These are phyloP conservation scores for Geotrichum carabidarum DNA, from an alignment of 1,139 yeast species.

Conservation along the genomic window DNA sequence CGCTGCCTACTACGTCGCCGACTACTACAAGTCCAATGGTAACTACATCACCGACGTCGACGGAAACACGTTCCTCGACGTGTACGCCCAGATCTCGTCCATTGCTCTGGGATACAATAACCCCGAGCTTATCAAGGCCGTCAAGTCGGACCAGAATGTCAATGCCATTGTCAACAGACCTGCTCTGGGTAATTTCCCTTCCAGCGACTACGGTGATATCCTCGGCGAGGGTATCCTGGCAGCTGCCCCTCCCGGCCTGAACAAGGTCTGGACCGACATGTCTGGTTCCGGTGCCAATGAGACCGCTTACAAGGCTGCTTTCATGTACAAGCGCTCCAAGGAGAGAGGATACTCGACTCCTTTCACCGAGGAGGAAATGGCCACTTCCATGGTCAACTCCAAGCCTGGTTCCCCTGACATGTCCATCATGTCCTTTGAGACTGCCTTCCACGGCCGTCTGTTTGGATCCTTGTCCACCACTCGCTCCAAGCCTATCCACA, in stretches of 20 bases:
- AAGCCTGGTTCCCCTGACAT: constrained; percentile 72
- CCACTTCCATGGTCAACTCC: constrained; percentile 58
- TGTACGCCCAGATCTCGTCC: constrained; percentile 73
- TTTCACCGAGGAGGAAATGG: constrained; percentile 58
- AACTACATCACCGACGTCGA: constrained; percentile 70
- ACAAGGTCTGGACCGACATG: constrained; percentile 64
- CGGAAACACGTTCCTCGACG: constrained; percentile 63
- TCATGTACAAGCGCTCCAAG: constrained; percentile 64
- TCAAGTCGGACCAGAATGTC: constrained; percentile 59
- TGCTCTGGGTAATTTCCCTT: constrained; percentile 72
- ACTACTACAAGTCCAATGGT: constrained; percentile 62
- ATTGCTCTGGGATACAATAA: constrained; percentile 76
- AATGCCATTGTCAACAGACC: constrained; percentile 71
- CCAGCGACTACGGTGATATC: constrained; percentile 55
- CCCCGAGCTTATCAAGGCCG: constrained; percentile 59
- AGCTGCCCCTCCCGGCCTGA: constrained; percentile 68
- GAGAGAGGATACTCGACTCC: constrained; percentile 47
- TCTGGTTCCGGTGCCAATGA: constrained; percentile 84
- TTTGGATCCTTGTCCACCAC: constrained; percentile 77
- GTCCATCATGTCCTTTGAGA: constrained; percentile 66
- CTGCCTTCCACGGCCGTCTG: constrained; percentile 78
- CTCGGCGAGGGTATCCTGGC: constrained; percentile 52
- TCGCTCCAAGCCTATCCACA: constrained; percentile 77
- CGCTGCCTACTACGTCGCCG: constrained; percentile 64
- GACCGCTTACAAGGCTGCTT: constrained; percentile 78